Evolutionary conservation across 176 grass and related monocot genomes (phyloP), one percentile per base, ranked within the genome.

Genomic region (Tuctoria greenei): DNA sequence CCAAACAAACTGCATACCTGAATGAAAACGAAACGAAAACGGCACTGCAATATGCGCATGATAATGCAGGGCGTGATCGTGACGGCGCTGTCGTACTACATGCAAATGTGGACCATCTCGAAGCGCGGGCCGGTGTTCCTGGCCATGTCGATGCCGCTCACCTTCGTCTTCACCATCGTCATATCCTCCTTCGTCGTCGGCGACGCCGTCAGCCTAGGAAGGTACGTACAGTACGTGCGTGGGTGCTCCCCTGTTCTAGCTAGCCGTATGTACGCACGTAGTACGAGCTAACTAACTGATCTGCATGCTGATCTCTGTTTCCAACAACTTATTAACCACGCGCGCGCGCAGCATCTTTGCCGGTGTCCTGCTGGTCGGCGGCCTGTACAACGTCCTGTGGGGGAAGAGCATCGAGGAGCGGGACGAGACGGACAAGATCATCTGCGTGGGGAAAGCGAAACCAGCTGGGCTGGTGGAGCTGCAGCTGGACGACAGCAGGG

Each of bases 21-120:
- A 58, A 24, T 3, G 21, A 62, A 62, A 49, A 7, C 44, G 52
- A 12, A 43, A 50, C 39, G 40, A 52, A 18, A 20, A 49, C 45
- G 12, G 9, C 49, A n/a, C 7, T 21, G 20, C 50, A 0, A 10
- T 6, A 21, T 61, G 47, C n/a, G n/a, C n/a, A n/a, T n/a, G n/a
- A n/a, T n/a, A n/a, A 20, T 82, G 15, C 69, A 94, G 92, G 92
- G 92, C 3, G 76, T 88, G 49, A 21, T 90, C 12, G 88, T 91
- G 1, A 90, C 81, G 0, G 92, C 81, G 8, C 62, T 91, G 1
- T 86, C 92, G 0, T 95, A 90, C 79, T 95, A 91, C 80, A 81
- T 95, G 79, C 92, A 95, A 67, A 90, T 88, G 78, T 95, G 92
- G 92, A 80, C 84, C 21, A 84, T 95, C 13, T 50, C 81, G 4